Evolutionary conservation across 495 filamentous ascomycete species (phyloP).

Genomic region (Tuber borchii): DNA sequence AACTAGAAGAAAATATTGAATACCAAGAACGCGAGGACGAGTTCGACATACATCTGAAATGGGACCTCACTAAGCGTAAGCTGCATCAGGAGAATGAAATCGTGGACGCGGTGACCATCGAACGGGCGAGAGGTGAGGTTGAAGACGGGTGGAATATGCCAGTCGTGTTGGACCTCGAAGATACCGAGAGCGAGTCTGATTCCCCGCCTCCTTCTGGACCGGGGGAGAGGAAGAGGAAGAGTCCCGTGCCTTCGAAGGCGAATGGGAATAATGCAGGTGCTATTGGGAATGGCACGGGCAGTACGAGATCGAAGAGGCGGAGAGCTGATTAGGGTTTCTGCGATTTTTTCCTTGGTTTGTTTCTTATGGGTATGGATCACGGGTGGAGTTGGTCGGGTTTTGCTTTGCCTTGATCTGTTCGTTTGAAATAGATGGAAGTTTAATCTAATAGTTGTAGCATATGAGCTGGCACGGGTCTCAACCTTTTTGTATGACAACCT

Average conservation of each 20-base stretch:
- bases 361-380: neutral
- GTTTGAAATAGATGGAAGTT: neutral
- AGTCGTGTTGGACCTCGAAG: slow-evolving; percentile 71
- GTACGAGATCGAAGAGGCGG: neutral
- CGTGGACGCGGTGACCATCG: slow-evolving; percentile 76
- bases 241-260: slow-evolving; percentile 8
- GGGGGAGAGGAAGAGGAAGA: slow-evolving; percentile 31
- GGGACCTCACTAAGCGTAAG: slow-evolving; percentile 85
- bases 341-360: neutral
- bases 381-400: neutral
- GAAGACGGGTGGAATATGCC: slow-evolving; percentile 73
- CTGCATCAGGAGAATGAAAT: slow-evolving; percentile 77
- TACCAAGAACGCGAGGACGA: slow-evolving; percentile 94
- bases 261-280: neutral
- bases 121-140: slow-evolving; percentile 57
- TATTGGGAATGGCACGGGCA: neutral
- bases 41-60: slow-evolving; percentile 92
- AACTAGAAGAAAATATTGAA: slow-evolving; percentile 97
- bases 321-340: neutral
- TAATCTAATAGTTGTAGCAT: neutral
- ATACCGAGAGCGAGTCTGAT: slow-evolving; percentile 74
- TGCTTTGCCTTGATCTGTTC: neutral
- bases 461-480: neutral
- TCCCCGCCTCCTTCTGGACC: slow-evolving; percentile 15
- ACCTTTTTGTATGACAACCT: neutral